phyloP scores from a whole-genome alignment of 2,329 filamentous ascomycete genomes.

The Paraphoma sp. region DNA sequence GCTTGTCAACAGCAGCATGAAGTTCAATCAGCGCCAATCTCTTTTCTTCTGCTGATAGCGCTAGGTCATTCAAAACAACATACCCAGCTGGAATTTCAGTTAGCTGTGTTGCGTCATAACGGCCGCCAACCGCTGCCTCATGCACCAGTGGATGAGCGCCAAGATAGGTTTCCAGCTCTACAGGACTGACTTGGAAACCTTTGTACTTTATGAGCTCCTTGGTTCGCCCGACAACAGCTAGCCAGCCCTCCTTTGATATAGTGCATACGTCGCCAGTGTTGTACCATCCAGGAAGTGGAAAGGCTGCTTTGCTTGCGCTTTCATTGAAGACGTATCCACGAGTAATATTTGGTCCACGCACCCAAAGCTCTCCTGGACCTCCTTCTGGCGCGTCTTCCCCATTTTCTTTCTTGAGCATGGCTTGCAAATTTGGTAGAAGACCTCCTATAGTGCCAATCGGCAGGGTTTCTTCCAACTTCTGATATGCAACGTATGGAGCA shows the following conservation, averaged over 20 bases:
- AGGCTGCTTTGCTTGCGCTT: no score
- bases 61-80: slow-evolving; percentile 13
- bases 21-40: slow-evolving; percentile 1
- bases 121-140: neutral
- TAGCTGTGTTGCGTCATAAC: slow-evolving; percentile 14
- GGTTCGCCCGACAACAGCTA: slow-evolving; percentile 81
- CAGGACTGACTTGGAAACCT: slow-evolving; percentile 21
- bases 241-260: slow-evolving; percentile 74
- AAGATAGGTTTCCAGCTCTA: slow-evolving; percentile 20
- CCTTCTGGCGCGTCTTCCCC: slow-evolving; percentile 64
- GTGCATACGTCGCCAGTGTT: slow-evolving; percentile 58
- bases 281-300: slow-evolving; percentile 10
- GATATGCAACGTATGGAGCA: slow-evolving; percentile 53
- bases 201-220: slow-evolving; percentile 34
- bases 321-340: slow-evolving; percentile 62
- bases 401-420: slow-evolving; percentile 66
- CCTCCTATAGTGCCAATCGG: slow-evolving; percentile 70
- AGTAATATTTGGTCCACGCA: slow-evolving; percentile 80
- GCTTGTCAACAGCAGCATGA: slow-evolving; percentile 9
- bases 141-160: slow-evolving; percentile 16
- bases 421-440: slow-evolving; percentile 67
- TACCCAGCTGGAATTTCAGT: slow-evolving; percentile 21
- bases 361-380: slow-evolving; percentile 63
- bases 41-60: slow-evolving; percentile 5
- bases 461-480: slow-evolving; percentile 54